A percentile compares a stretch with the other conserved stretches of the same genome.
These are phyloP conservation scores for Rhodotorula mucilaginosa DNA, from an alignment of 1,284 basidiomycete genomes.

Conservation along the genomic window DNA sequence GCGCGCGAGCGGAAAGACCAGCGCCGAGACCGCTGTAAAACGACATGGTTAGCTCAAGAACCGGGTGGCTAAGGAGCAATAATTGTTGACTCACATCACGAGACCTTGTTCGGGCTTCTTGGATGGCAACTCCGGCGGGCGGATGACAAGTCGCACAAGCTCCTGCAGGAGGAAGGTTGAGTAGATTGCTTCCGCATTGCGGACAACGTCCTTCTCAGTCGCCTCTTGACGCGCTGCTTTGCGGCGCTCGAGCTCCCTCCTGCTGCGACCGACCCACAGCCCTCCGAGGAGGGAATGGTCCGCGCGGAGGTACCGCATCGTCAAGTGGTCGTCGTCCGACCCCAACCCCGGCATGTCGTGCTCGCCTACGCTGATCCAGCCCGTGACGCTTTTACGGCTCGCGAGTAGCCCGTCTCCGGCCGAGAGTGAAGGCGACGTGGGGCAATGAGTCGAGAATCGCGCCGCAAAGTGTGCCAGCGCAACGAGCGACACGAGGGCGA, in stretches of 20 bases:
- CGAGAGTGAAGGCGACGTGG: conserved; percentile 4
- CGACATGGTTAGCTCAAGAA: not conserved
- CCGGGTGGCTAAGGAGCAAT: not conserved
- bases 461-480: conserved; percentile 12
- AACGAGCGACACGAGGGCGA: not conserved
- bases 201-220: conserved; percentile 26
- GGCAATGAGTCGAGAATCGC: conserved; percentile 17
- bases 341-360: conserved; percentile 42
- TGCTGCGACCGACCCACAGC: conserved; percentile 64
- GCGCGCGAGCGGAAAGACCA: conserved; percentile 72
- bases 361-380: conserved; percentile 74
- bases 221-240: not conserved
- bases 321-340: conserved; percentile 50
- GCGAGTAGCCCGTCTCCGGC: conserved; percentile 55
- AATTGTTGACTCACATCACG: conserved; percentile 44
- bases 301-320: conserved; percentile 74
- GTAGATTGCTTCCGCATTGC: conserved; percentile 51
- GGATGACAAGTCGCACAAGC: conserved; percentile 64
- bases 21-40: conserved; percentile 71
- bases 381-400: conserved; percentile 68
- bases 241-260: conserved; percentile 34
- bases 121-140: conserved; percentile 49
- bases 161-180: conserved; percentile 81
- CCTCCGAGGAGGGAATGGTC: conserved; percentile 87
- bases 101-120: conserved; percentile 65